Base-by-base conservation (phyloP, 2,329 filamentous ascomycete species). In the Simplicillium sp. region DNA sequence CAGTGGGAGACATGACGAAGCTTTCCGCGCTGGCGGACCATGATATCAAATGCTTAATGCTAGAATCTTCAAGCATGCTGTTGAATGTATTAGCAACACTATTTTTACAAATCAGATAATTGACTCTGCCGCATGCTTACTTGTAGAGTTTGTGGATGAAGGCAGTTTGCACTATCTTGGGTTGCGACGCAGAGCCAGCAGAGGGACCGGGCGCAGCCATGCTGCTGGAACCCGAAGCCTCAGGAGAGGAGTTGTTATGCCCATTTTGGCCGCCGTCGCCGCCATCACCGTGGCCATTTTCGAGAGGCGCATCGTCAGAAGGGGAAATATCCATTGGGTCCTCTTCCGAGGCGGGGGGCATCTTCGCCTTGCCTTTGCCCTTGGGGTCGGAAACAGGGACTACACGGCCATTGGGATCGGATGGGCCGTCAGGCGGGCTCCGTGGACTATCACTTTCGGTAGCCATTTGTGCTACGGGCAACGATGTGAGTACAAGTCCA, bases 111-210 rank as follows among this genome's bases (percentile, higher is more conserved):
- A 12, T 15, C 15, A 14, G 35, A 14, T 12, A 17, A 18, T 9
- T 25, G 9, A 9, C 20, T 25, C 9, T 25, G 20, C 6, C 5
- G 9, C 6, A 8, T 18, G n/a, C 82, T 57, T 72, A 96, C 89
- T 94, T 96, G 72, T 97, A 98, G 29, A 98, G 77, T 64, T 98
- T 98, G 64, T 98, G 92, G 49, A 98, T 97, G 56, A 98, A 98
- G 16, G 92, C 92, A 11, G 92, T 97, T 66, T 98, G 92, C 13
- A 97, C 88, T 35, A 96, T 90, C 66, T 98, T 98, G 44, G 92
- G 89, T 58, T 95, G 89, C 57, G 94, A 87, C 39, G 89, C 82
- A 37, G 83, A 83, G 5, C 84, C 79, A 1, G 81, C 80, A 15
- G 82, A 80, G n/a, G 68, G 63, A 15, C 63, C 60, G 13, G 71